These are phyloP conservation scores for Obba rivulosa DNA, from an alignment of 768 basidiomycete species.

Conservation along the genomic window DNA sequence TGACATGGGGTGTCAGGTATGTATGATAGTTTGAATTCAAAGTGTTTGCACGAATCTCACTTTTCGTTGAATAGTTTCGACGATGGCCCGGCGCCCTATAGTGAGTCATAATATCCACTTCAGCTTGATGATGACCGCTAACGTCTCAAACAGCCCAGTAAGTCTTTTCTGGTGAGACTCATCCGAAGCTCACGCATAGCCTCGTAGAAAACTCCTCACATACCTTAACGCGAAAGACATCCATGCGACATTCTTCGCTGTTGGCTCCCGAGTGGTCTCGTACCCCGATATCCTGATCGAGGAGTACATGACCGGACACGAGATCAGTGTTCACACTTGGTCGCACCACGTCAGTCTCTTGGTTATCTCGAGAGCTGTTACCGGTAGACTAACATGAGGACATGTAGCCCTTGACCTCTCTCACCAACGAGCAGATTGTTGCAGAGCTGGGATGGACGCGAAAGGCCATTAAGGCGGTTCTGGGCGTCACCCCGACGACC, in stretches of 20 bases:
- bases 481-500: constrained; percentile 71
- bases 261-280: constrained; percentile 80
- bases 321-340: constrained; percentile 89
- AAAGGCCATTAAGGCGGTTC: constrained; percentile 69
- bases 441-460: constrained; percentile 94
- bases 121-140: background rate
- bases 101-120: constrained; percentile 36
- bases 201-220: constrained; percentile 57
- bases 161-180: constrained; percentile 16
- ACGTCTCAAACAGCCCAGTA: constrained; percentile 40
- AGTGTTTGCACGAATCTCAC: constrained; percentile 17
- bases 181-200: background rate
- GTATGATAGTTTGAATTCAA: constrained; percentile 24
- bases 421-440: constrained; percentile 80
- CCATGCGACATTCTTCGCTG: constrained; percentile 86
- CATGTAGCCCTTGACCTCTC: constrained; percentile 52
- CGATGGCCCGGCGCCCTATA: constrained; percentile 84
- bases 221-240: constrained; percentile 63
- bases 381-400: constrained; percentile 21
- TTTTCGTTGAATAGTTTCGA: constrained; percentile 44
- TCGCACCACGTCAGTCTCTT: constrained; percentile 56
- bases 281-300: constrained; percentile 69
- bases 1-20: constrained; percentile 66
- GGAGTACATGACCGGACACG: constrained; percentile 76
- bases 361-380: background rate